Base-by-base conservation (phyloP, 148 eudicot genomes). In the Fagopyrum tataricum region DNA sequence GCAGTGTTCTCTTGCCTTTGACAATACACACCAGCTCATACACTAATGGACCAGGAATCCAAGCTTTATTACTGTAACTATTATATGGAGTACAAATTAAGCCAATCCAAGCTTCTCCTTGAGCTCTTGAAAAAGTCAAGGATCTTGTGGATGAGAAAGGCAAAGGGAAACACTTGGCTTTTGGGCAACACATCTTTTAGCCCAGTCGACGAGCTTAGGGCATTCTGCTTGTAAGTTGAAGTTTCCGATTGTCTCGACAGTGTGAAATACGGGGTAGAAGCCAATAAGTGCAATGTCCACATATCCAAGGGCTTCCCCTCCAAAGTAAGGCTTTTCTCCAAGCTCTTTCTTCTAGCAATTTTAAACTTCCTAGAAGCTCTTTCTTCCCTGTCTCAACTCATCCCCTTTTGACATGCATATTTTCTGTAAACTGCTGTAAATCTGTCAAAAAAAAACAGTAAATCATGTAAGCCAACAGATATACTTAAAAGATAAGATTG, bases 271-370 rank as follows among this genome's bases (percentile, higher is more conserved):
- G 37, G 44, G 12, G 74, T 71, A 43, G 46, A 58, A 43, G 44
- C 55, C 48, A 15, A 46, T n/a, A 21, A 76, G 40, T 43, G 23
- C 10, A 55, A 53, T 31, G 20, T 70, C 46, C 23, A 61, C 69
- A 64, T 31, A 37, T 43, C 67, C 67, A 61, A 61, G 26, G 24
- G 67, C 67, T 2, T 61, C 41, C 53, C 69, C 78, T 56, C 78
- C 78, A 70, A 70, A 55, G 41, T 58, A 71, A 71, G 78, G 73
- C 42, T 70, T 76, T 15, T 70, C 74, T 6, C 78, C 78, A 20
- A 76, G 69, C 69, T 56, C 70, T 44, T 44, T 56, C 55, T 37
- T 76, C 78, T 31, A 76, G 40, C 31, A 76, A 10, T 58, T 48
- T 58, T 7, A 76, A 13, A 48, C 42, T 26, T 37, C 58, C 75